Evolutionary conservation across 2,329 filamentous ascomycete genomes (phyloP).

Genomic region (Hypoxylon rubiginosum): DNA sequence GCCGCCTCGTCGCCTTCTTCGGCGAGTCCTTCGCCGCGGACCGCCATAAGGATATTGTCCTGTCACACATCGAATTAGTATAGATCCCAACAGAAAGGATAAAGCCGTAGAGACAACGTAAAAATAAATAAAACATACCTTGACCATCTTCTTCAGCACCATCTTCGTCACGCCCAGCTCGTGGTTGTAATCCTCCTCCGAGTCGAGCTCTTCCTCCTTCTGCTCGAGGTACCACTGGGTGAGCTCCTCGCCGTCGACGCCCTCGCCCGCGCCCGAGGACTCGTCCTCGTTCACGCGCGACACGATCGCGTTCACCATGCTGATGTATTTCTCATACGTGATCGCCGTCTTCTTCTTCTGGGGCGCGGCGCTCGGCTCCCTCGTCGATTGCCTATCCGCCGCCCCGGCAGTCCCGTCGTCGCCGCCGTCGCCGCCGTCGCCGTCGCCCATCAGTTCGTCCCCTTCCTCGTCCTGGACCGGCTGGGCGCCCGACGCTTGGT

Average conservation of each 20-base stretch:
- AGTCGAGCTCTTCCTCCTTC: conserved; percentile 84
- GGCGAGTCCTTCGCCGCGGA: conserved; percentile 72
- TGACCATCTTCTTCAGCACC: conserved; percentile 96
- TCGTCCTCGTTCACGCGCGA: conserved; percentile 88
- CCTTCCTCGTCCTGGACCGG: conserved; percentile 54
- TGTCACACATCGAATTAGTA: conserved; percentile 59
- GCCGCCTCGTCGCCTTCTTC: conserved; percentile 59
- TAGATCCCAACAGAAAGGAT: conserved; percentile 5
- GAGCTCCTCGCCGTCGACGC: conserved; percentile 85
- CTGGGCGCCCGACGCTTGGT: conserved; percentile 62
- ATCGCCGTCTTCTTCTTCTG: conserved; percentile 81
- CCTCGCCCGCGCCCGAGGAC: conserved; percentile 76
- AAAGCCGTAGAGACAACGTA: neutral
- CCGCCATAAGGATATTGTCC: conserved; percentile 90
- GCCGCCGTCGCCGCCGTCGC: conserved; percentile 59
- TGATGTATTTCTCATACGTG: conserved; percentile 94
- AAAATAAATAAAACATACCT: conserved; percentile 69
- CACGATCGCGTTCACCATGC: conserved; percentile 89
- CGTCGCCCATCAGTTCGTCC: conserved; percentile 63
- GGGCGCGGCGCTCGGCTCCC: conserved; percentile 50
- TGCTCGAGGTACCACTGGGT: conserved; percentile 93
- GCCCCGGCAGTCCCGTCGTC: conserved; percentile 58
- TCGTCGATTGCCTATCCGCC: conserved; percentile 36
- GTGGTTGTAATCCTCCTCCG: conserved; percentile 82
- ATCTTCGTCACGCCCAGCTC: conserved; percentile 68